Evolutionary conservation across 495 filamentous ascomycete genomes (phyloP).

Genomic region (Parmelia sp.): DNA sequence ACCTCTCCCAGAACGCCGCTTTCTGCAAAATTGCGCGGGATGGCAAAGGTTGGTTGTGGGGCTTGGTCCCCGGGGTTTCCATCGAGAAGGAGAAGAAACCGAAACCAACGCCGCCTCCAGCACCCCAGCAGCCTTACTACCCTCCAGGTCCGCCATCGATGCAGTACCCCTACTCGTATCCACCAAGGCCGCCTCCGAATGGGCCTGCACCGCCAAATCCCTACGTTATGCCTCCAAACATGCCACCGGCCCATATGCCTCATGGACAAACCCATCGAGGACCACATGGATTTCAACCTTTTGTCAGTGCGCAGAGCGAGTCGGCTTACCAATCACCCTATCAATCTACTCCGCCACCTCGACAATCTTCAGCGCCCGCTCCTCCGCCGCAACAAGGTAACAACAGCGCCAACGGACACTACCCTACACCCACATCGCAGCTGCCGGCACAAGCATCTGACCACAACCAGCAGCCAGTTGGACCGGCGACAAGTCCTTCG

Average conservation of each 20-base stretch:
- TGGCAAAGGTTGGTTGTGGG: slow-evolving; percentile 67
- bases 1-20: slow-evolving; percentile 79
- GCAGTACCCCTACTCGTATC: slow-evolving; percentile 23
- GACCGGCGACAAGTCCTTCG: slow-evolving; percentile 13
- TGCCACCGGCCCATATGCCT: slow-evolving; percentile 29
- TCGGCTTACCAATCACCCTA: slow-evolving; percentile 29
- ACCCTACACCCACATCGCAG: neutral
- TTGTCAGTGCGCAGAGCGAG: slow-evolving; percentile 21
- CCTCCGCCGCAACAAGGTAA: slow-evolving; percentile 17
- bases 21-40: slow-evolving; percentile 79
- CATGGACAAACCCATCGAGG: slow-evolving; percentile 26
- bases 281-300: slow-evolving; percentile 20
- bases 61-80: slow-evolving; percentile 53
- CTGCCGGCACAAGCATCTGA: slow-evolving; percentile 15
- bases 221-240: slow-evolving; percentile 27
- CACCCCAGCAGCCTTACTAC: slow-evolving; percentile 31
- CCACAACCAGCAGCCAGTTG: slow-evolving; percentile 11
- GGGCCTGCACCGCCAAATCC: slow-evolving; percentile 40
- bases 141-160: slow-evolving; percentile 30
- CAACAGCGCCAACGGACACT: slow-evolving; percentile 13
- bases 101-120: slow-evolving; percentile 49
- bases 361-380: slow-evolving; percentile 13
- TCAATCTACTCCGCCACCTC: slow-evolving; percentile 18
- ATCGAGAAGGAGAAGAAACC: slow-evolving; percentile 67
- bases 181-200: slow-evolving; percentile 32